Base-by-base conservation (phyloP, 2,329 filamentous ascomycete genomes). In the Endoconidiophora polonica region DNA sequence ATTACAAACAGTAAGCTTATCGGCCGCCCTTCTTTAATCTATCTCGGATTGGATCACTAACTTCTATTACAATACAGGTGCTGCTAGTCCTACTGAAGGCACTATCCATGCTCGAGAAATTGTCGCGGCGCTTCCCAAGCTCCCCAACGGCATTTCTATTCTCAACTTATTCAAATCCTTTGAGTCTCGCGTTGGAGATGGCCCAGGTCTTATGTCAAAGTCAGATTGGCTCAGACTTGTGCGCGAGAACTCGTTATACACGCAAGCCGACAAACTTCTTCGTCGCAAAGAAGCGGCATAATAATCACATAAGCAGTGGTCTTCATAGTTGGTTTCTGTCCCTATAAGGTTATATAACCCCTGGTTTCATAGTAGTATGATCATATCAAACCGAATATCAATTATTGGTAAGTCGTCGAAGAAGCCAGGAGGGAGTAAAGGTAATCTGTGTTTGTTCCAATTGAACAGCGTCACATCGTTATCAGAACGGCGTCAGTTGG, bases 161-260 rank as follows among this genome's bases (percentile, higher is more conserved):
- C 65, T 66, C 12, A 66, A 68, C 12, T 64, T 82, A 5, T 67
- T 79, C 50, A 71, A 68, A 54, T 62, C 65, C 38, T 81, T 81
- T 59, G 62, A 68, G 20, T 63, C 63, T 23, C 71, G 77, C 22
- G 65, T 81, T 10, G 70, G 69, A 20, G 70, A 72, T 20, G 64
- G 66, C 5, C 68, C 70, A 4, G 68, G 70, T 3, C 67, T 71
- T 57, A 76, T 74, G 59, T 64, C 65, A 3, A 71, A 70, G 55
- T 62, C 64, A 33, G 70, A 76, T 23, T 81, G 77, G 70, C 72
- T 81, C 53, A 65, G 67, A 50, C 59, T 81, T 52, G 76, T 82
- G 10, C 76, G 73, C 60, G 66, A 69, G 36, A 66, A 74, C 37
- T 70, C 72, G 1, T 64, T 67, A 12, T 78, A 73, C 59, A 71